phyloP scores from a whole-genome alignment of 257 asterid species.

The Solanum chiquidenum region DNA sequence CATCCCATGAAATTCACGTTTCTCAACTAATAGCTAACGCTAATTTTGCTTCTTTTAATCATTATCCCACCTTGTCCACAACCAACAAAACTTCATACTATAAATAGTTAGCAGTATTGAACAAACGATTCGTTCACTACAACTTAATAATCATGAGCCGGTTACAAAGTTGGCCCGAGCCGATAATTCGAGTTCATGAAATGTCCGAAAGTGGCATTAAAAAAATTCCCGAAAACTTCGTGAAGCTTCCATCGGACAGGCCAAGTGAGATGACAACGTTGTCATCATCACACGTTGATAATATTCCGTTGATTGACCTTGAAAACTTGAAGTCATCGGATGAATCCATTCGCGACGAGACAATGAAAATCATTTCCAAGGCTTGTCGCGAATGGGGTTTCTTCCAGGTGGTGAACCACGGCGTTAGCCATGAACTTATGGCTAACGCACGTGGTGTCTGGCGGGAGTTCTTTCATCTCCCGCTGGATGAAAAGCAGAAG shows the following conservation, averaged over 20 bases:
- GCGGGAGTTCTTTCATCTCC: constrained; percentile 67
- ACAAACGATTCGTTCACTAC: not conserved
- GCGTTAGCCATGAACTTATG: constrained; percentile 53
- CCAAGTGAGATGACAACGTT: constrained; percentile 9
- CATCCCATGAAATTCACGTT: not conserved
- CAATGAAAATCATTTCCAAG: constrained; percentile 16
- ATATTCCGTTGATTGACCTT: constrained; percentile 47
- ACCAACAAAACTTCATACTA: not conserved
- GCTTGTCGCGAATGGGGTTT: constrained; percentile 95
- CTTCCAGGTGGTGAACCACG: constrained; percentile 85
- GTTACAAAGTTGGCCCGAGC: constrained; percentile 70
- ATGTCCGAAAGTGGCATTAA: constrained; percentile 64
- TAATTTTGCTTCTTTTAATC: not conserved
- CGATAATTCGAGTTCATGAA: constrained; percentile 65
- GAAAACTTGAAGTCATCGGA: constrained; percentile 31
- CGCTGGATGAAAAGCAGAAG: constrained; percentile 55
- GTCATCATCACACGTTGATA: not conserved
- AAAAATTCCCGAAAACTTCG: constrained; percentile 62
- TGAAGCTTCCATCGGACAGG: constrained; percentile 51
- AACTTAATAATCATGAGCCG: constrained; percentile 19
- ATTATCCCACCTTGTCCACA: not conserved
- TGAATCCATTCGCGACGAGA: constrained; percentile 7
- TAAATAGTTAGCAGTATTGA: not conserved
- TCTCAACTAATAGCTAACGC: not conserved
- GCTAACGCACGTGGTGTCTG: constrained; percentile 34